Evolutionary conservation across 148 eudicot genomes (phyloP).

Genomic region (Fagopyrum homotropicum): DNA sequence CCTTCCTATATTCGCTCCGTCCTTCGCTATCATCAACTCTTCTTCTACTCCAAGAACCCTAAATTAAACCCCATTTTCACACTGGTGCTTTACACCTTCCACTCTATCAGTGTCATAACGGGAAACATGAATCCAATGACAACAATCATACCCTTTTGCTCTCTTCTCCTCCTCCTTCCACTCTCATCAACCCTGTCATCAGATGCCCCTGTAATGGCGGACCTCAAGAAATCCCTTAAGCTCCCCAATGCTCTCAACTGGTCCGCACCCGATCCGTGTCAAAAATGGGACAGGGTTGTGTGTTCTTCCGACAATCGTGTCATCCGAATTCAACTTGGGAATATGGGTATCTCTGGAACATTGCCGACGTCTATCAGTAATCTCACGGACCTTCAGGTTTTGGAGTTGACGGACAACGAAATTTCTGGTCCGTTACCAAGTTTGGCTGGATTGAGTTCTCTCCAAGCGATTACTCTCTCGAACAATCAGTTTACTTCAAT

Average conservation of each 20-base stretch:
- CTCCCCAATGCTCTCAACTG: slow-evolving; percentile 43
- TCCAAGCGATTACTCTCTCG: slow-evolving; percentile 36
- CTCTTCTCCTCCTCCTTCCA: neutral
- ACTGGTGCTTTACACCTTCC: neutral
- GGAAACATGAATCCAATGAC: neutral
- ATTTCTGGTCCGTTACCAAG: slow-evolving; percentile 61
- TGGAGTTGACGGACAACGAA: slow-evolving; percentile 47
- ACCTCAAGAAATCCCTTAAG: slow-evolving; percentile 33
- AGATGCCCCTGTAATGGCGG: slow-evolving; percentile 44
- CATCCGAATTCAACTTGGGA: slow-evolving; percentile 54
- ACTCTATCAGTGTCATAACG: neutral
- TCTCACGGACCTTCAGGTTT: slow-evolving; percentile 39
- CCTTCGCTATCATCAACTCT: neutral
- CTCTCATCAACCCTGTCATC: slow-evolving; percentile 21
- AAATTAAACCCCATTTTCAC: neutral
- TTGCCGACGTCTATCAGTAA: slow-evolving; percentile 33
- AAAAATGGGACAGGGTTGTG: slow-evolving; percentile 31
- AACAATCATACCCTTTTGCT: slow-evolving; percentile 6
- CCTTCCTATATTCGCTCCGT: too few relatives aligned
- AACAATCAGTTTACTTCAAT: slow-evolving; percentile 41
- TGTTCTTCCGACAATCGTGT: slow-evolving; percentile 41
- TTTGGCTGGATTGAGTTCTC: slow-evolving; percentile 41
- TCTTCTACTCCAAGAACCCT: slow-evolving; percentile 4
- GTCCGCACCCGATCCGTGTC: slow-evolving; percentile 48
- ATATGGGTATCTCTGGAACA: slow-evolving; percentile 32